Percentiles rank a stretch among this genome's conserved stretches.
These are phyloP conservation scores for Penicillium sp. DNA, from an alignment of 2,329 filamentous ascomycete species.

Conservation along the genomic window DNA sequence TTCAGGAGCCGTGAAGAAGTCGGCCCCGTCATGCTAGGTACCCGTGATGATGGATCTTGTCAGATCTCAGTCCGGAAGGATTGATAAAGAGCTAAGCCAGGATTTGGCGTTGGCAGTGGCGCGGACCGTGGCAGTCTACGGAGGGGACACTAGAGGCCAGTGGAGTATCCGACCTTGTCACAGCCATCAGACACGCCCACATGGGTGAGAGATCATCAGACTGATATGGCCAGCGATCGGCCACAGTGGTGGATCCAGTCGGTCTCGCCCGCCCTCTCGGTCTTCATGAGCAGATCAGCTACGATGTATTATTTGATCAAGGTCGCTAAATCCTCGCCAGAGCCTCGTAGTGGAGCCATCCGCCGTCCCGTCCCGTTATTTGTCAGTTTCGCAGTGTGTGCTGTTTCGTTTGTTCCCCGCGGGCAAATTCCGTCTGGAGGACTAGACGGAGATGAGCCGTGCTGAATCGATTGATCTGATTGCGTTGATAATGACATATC, in stretches of 20 bases:
- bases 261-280: neutral
- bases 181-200: constrained; percentile 7
- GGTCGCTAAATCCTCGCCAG: constrained; percentile 8
- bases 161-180: neutral
- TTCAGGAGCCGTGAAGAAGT: constrained; percentile 4
- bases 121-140: neutral
- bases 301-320: neutral
- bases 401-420: neutral
- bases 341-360: constrained; percentile 15
- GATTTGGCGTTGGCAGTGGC: neutral
- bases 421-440: constrained; percentile 4
- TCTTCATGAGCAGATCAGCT: neutral
- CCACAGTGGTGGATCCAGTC: constrained; percentile 12
- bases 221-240: constrained; percentile 11
- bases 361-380: constrained; percentile 1
- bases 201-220: neutral
- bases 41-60: constrained; percentile 3
- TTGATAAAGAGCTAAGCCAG: neutral
- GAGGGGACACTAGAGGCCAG: neutral
- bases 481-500: neutral
- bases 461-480: neutral
- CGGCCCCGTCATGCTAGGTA: neutral
- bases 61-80: neutral
- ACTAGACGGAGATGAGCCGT: neutral
- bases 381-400: neutral